phyloP scores from a whole-genome alignment of 2,329 filamentous ascomycete species.

The Pyrenochaeta sp. region DNA sequence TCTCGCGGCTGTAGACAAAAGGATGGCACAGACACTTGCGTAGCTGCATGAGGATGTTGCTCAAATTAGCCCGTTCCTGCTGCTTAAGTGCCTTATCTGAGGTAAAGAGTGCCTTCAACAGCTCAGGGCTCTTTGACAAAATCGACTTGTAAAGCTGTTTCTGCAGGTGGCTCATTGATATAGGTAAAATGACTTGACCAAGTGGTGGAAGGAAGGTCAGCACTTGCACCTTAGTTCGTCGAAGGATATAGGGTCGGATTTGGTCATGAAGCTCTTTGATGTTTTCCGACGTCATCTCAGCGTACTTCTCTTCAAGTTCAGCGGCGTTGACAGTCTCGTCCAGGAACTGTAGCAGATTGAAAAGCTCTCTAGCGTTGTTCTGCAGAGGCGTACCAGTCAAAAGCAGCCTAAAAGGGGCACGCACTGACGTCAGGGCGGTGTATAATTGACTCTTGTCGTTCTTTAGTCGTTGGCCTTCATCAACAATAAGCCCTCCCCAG shows the following conservation, averaged over 20 bases:
- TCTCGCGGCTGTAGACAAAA: constrained; percentile 88
- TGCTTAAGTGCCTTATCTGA: constrained; percentile 67
- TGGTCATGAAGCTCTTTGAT: constrained; percentile 81
- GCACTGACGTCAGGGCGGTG: constrained; percentile 73
- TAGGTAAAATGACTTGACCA: constrained; percentile 91
- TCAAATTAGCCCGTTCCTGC: constrained; percentile 80
- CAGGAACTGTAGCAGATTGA: constrained; percentile 95
- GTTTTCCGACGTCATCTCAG: constrained; percentile 82
- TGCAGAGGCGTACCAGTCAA: constrained; percentile 91
- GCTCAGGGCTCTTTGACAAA: constrained; percentile 84
- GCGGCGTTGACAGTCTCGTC: constrained; percentile 76
- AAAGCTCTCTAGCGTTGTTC: constrained; percentile 93
- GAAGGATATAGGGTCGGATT: constrained; percentile 76
- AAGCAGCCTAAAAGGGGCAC: constrained; percentile 82
- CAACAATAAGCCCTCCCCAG: constrained; percentile 90
- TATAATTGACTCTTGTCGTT: constrained; percentile 90
- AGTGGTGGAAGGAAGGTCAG: constrained; percentile 92
- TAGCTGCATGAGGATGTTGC: constrained; percentile 95
- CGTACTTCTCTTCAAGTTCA: constrained; percentile 76
- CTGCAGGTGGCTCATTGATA: constrained; percentile 94
- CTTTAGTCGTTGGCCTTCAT: constrained; percentile 95
- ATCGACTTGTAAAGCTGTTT: constrained; percentile 96
- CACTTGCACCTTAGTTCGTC: constrained; percentile 88
- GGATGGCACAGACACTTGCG: constrained; percentile 95
- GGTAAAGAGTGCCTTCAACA: constrained; percentile 87